Percentiles rank a stretch among this genome's conserved stretches.
These are phyloP conservation scores for Cryptococcus sp. DNA, from an alignment of 1,284 basidiomycete genomes.

Conservation along the genomic window DNA sequence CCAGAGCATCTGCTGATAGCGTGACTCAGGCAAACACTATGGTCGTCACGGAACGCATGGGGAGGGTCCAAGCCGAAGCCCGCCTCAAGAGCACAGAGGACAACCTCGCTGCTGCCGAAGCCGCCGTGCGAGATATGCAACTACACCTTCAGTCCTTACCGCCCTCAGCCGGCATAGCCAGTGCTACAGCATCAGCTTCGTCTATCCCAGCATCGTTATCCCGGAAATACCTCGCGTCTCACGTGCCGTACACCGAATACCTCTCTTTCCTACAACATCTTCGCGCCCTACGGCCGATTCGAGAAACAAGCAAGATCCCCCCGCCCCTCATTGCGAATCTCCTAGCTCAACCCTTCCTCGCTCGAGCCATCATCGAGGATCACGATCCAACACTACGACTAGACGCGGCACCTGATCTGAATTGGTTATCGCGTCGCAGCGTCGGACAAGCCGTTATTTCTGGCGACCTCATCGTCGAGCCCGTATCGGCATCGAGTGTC, in stretches of 20 bases:
- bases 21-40: constrained; percentile 73
- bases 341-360: constrained; percentile 77
- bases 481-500: constrained; percentile 57
- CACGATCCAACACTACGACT: constrained; percentile 91
- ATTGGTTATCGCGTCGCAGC: constrained; percentile 87
- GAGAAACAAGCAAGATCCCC: constrained; percentile 52
- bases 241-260: constrained; percentile 85
- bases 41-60: constrained; percentile 87
- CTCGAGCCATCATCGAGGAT: constrained; percentile 81
- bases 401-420: constrained; percentile 89
- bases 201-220: neutral
- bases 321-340: constrained; percentile 70
- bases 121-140: constrained; percentile 81
- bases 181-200: constrained; percentile 2
- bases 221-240: constrained; percentile 63
- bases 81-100: constrained; percentile 79
- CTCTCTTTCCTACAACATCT: constrained; percentile 78
- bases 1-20: constrained; percentile 5
- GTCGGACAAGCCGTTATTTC: constrained; percentile 82
- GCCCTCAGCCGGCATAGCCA: constrained; percentile 2
- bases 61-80: constrained; percentile 72
- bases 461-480: constrained; percentile 87
- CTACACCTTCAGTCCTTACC: constrained; percentile 72
- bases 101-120: constrained; percentile 79
- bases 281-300: constrained; percentile 67